phyloP scores from a whole-genome alignment of 345 rosid genomes.

The Eutrema heterophyllum region DNA sequence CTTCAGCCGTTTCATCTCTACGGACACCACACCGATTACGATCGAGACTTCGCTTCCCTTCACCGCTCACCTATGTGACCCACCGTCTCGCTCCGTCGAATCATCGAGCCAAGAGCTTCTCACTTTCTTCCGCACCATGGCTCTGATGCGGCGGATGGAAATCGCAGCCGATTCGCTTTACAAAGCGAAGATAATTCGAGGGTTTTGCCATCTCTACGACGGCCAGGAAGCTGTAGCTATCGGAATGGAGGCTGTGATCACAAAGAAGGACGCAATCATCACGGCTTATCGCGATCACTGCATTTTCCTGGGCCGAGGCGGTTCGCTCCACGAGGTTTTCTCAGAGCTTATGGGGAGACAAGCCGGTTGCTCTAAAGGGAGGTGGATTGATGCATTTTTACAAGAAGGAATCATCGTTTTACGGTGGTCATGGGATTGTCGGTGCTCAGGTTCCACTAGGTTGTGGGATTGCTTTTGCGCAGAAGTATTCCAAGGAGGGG shows the following conservation, averaged over 20 bases:
- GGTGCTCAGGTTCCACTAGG: constrained; percentile 97
- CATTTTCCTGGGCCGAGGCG: constrained; percentile 77
- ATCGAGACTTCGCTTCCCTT: constrained; percentile 90
- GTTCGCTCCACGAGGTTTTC: constrained; percentile 65
- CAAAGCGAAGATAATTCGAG: constrained; percentile 96
- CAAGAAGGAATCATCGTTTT: constrained; percentile 74
- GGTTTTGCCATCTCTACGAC: constrained; percentile 97
- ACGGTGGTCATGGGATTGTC: constrained; percentile 96
- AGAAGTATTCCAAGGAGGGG: constrained; percentile 83
- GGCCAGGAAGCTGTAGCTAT: constrained; percentile 95
- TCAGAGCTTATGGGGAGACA: constrained; percentile 92
- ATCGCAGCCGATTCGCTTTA: constrained; percentile 97
- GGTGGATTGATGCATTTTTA: constrained; percentile 99
- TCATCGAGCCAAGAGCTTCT: constrained; percentile 63
- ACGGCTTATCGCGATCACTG: constrained; percentile 96
- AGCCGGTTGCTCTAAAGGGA: constrained; percentile 82
- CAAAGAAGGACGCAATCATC: constrained; percentile 76
- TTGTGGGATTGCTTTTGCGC: constrained; percentile 92
- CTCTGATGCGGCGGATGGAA: constrained; percentile 92
- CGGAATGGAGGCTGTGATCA: constrained; percentile 94
- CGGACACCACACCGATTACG: constrained; percentile 61
- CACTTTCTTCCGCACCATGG: constrained; percentile 75
- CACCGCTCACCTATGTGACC: constrained; percentile 69
- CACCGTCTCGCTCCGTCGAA: constrained; percentile 84
- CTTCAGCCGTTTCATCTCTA: constrained; percentile 64